phyloP scores from a whole-genome alignment of 2,329 filamentous ascomycete species.

The Neofusicoccum umdonicola region DNA sequence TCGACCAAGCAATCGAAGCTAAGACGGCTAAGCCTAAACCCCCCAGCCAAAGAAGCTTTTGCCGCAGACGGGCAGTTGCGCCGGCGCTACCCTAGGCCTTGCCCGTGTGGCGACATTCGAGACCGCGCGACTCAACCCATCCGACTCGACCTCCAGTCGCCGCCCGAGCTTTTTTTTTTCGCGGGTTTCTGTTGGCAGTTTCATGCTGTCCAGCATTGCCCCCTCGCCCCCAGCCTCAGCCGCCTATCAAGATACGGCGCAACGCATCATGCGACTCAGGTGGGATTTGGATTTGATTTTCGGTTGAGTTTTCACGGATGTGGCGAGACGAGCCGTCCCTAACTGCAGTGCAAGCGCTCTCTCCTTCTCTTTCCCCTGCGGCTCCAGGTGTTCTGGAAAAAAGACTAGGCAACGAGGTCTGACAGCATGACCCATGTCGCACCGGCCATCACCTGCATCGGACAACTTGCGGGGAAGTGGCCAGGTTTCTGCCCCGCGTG shows the following conservation, averaged over 20 bases:
- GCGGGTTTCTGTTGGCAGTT: conserved; percentile 6
- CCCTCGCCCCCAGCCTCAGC: too few relatives aligned
- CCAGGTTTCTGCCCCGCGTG: background rate
- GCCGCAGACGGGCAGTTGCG: background rate
- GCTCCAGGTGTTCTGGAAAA: background rate
- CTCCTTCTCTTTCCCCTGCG: background rate
- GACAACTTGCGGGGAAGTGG: background rate
- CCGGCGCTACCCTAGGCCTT: conserved; percentile 7
- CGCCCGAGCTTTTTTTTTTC: background rate
- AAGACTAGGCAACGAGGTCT: background rate
- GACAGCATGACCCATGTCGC: background rate
- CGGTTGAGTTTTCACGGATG: too few relatives aligned
- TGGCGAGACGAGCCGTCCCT: background rate
- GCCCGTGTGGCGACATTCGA: background rate
- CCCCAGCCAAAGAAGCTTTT: background rate
- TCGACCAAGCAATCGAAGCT: background rate
- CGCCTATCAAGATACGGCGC: background rate
- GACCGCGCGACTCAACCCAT: background rate
- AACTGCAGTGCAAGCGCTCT: background rate
- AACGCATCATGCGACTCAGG: too few relatives aligned
- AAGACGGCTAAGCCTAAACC: background rate
- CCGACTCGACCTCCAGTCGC: background rate
- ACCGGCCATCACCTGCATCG: background rate
- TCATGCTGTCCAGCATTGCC: background rate
- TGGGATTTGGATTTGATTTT: background rate